Conservation (phyloP, 805 yeast species). For the Candida insectorum region DNA sequence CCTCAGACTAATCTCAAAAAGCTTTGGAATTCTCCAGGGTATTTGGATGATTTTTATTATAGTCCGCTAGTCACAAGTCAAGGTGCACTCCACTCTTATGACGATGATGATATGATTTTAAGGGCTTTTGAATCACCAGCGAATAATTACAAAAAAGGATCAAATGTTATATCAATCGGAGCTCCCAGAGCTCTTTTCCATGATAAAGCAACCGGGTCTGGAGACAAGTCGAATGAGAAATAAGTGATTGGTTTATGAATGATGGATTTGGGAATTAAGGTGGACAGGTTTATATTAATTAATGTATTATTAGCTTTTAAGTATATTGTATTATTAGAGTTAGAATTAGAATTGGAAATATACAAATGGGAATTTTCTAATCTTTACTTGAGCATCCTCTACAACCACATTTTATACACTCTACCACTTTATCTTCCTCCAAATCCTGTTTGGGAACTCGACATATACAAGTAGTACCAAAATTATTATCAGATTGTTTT, state of each 20-base stretch:
- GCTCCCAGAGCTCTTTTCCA: conserved; percentile 6
- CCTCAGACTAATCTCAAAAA: conserved; percentile 45
- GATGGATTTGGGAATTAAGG: conserved; percentile 1
- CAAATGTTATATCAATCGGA: conserved; percentile 1
- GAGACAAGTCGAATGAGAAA: no score
- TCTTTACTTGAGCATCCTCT: conserved; percentile 79
- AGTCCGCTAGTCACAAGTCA: conserved; percentile 30
- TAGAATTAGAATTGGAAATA: conserved; percentile 3
- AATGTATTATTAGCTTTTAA: neutral
- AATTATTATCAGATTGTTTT: conserved; percentile 56
- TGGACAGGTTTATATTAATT: neutral
- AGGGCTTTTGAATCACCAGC: conserved; percentile 32
- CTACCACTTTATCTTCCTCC: conserved; percentile 30
- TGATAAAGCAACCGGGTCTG: no score
- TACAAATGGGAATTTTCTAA: conserved; percentile 20
- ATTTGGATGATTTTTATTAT: conserved; percentile 63
- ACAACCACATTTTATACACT: conserved; percentile 83
- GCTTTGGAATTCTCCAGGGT: conserved; percentile 65
- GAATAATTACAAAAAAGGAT: conserved; percentile 5
- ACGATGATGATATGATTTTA: conserved; percentile 44
- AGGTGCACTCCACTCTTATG: conserved; percentile 33
- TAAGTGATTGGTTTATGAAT: no score
- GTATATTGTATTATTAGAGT: conserved; percentile 1
- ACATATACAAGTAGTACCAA: conserved; percentile 75
- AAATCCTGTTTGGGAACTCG: conserved; percentile 70